Percentiles rank a stretch among this genome's conserved stretches.
Evolutionary conservation across 2,329 filamentous ascomycete genomes (phyloP).

Genomic region (Macrophomina tecta): DNA sequence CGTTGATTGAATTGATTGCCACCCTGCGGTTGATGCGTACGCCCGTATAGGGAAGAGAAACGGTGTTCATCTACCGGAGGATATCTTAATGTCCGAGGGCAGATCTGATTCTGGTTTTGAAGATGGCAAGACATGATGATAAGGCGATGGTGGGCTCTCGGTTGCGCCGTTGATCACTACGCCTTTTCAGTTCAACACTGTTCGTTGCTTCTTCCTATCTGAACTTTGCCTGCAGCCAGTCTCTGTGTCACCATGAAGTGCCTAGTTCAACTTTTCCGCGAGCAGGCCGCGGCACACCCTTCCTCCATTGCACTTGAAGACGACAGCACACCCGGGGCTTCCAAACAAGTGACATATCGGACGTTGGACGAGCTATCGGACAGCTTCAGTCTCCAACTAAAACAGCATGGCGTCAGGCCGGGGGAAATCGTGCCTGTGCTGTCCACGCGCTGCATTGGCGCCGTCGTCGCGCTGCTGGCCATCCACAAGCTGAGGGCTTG

Average conservation of each 20-base stretch:
- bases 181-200: neutral
- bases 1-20: too few species aligned
- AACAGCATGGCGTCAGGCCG: neutral
- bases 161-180: neutral
- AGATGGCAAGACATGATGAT: neutral
- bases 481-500: conserved; percentile 16
- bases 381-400: neutral
- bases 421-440: neutral
- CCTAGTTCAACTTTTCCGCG: conserved; percentile 15
- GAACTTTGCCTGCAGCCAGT: neutral
- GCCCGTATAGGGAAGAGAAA: neutral
- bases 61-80: conserved; percentile 2
- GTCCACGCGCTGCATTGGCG: neutral
- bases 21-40: too few species aligned
- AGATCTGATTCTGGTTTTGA: neutral
- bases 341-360: conserved; percentile 6
- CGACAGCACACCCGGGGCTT: neutral
- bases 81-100: neutral
- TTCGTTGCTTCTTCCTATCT: neutral
- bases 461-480: neutral
- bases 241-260: conserved; percentile 1
- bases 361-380: conserved; percentile 1
- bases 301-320: conserved; percentile 7
- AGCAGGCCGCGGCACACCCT: conserved; percentile 9
- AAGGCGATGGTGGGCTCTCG: neutral